phyloP scores from a whole-genome alignment of 2,329 filamentous ascomycete species.

The Arachnomyces sp. region DNA sequence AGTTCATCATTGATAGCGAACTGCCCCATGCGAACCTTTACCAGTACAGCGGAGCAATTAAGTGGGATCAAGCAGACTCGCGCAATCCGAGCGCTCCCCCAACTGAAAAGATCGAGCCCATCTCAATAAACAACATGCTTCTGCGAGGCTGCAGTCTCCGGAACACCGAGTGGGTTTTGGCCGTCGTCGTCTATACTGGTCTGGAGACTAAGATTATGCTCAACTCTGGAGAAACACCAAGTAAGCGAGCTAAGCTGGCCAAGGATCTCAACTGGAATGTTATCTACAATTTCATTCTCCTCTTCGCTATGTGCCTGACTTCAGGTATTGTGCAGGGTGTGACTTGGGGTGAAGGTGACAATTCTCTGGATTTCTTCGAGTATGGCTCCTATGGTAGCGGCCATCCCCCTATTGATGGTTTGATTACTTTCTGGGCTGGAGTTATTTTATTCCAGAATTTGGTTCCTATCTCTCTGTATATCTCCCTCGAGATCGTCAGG shows the following conservation, averaged over 20 bases:
- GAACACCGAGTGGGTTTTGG: conserved; percentile 94
- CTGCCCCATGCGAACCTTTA: conserved; percentile 88
- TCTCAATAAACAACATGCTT: conserved; percentile 90
- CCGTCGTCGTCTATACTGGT: conserved; percentile 87
- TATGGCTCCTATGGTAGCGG: conserved; percentile 67
- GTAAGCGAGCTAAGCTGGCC: conserved; percentile 83
- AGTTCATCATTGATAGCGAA: conserved; percentile 86
- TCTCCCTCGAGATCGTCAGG: conserved; percentile 90
- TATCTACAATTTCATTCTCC: conserved; percentile 86
- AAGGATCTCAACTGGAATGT: conserved; percentile 96
- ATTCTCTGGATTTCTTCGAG: conserved; percentile 74
- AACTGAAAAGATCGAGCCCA: conserved; percentile 79
- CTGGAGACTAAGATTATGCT: conserved; percentile 99
- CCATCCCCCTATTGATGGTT: conserved; percentile 67
- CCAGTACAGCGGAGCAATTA: conserved; percentile 82
- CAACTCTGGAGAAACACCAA: conserved; percentile 91
- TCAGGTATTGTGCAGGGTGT: conserved; percentile 77
- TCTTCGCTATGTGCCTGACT: conserved; percentile 82
- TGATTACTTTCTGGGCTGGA: conserved; percentile 94
- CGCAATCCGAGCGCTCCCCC: conserved; percentile 54
- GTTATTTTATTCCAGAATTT: conserved; percentile 97
- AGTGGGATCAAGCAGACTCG: conserved; percentile 69
- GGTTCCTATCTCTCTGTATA: conserved; percentile 96
- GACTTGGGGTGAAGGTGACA: conserved; percentile 65
- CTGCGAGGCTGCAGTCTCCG: conserved; percentile 86